Evolutionary conservation across 345 rosid genomes (phyloP).

Genomic region (Rhizophora mangle): DNA sequence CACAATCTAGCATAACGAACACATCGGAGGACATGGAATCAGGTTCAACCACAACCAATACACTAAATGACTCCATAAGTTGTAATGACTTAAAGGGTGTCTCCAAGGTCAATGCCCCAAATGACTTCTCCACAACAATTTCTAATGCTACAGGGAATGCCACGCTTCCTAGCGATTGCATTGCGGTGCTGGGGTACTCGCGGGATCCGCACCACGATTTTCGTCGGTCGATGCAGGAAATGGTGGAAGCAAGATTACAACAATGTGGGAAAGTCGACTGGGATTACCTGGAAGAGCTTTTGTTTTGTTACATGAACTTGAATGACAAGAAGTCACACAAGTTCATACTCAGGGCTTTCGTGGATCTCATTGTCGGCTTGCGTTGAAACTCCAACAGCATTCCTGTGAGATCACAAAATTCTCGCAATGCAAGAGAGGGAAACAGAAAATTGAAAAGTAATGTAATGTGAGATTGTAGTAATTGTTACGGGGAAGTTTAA

Average conservation of each 20-base stretch:
- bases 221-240: slow-evolving; percentile 66
- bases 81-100: no score
- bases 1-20: slow-evolving; percentile 29
- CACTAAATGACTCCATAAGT: background rate
- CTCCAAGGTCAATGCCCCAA: no score
- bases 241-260: slow-evolving; percentile 53
- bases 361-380: slow-evolving; percentile 48
- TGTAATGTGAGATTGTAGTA: slow-evolving; percentile 4
- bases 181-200: slow-evolving; percentile 51
- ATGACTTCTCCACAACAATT: background rate
- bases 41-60: slow-evolving; percentile 27
- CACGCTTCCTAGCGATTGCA: slow-evolving; percentile 49
- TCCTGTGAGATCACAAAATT: slow-evolving; percentile 23
- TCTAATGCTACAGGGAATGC: slow-evolving; percentile 1
- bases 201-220: slow-evolving; percentile 60
- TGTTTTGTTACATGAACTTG: slow-evolving; percentile 62
- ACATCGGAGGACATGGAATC: slow-evolving; percentile 26
- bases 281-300: slow-evolving; percentile 85
- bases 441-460: slow-evolving; percentile 22
- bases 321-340: slow-evolving; percentile 67
- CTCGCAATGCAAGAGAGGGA: slow-evolving; percentile 21
- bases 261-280: slow-evolving; percentile 47
- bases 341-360: slow-evolving; percentile 74
- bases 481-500: no score
- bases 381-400: slow-evolving; percentile 19